A percentile compares a stretch with the other conserved stretches of the same genome.
Evolutionary conservation across 768 basidiomycete genomes (phyloP).

Genomic region (Mycena olivaceomarginata): DNA sequence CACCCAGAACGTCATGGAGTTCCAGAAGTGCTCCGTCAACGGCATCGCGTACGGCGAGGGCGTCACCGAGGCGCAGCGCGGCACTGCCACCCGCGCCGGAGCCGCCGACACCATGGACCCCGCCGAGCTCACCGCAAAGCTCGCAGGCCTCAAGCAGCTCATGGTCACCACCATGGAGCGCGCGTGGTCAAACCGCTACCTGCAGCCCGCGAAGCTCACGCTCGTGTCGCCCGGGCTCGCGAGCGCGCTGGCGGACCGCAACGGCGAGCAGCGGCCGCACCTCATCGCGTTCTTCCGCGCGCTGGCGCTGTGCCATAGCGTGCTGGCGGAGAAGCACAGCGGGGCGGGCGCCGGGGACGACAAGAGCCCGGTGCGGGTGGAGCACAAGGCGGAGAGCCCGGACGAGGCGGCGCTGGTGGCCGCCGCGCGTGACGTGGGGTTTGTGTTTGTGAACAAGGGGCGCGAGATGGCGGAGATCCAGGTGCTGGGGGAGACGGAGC

Average conservation of each 20-base stretch:
- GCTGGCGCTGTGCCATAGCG: conserved; percentile 94
- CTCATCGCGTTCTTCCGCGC: conserved; percentile 95
- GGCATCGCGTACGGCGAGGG: conserved; percentile 95
- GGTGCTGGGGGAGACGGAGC: conserved; percentile 92
- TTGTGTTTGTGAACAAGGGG: conserved; percentile 88
- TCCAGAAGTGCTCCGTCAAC: conserved; percentile 94
- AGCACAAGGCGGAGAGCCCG: conserved; percentile 97
- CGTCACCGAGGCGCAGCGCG: conserved; percentile 95
- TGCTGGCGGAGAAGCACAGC: conserved; percentile 77
- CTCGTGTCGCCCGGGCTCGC: conserved; percentile 92
- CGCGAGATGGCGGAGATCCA: conserved; percentile 91
- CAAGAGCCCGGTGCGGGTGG: conserved; percentile 73
- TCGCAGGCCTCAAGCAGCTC: conserved; percentile 78
- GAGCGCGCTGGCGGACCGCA: conserved; percentile 80
- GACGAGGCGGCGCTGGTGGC: conserved; percentile 97
- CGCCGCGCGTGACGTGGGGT: conserved; percentile 94
- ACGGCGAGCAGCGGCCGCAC: conserved; percentile 75
- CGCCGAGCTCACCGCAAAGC: conserved; percentile 80
- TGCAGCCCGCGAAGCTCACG: conserved; percentile 88
- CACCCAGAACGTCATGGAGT: conserved; percentile 99
- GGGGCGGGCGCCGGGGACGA: conserved; percentile 47
- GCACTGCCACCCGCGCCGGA: conserved; percentile 91
- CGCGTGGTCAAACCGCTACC: conserved; percentile 92
- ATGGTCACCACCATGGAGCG: conserved; percentile 88
- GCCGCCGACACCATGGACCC: conserved; percentile 79